Evolutionary conservation across 345 rosid species (phyloP).

Genomic region (Lepidium sativum): DNA sequence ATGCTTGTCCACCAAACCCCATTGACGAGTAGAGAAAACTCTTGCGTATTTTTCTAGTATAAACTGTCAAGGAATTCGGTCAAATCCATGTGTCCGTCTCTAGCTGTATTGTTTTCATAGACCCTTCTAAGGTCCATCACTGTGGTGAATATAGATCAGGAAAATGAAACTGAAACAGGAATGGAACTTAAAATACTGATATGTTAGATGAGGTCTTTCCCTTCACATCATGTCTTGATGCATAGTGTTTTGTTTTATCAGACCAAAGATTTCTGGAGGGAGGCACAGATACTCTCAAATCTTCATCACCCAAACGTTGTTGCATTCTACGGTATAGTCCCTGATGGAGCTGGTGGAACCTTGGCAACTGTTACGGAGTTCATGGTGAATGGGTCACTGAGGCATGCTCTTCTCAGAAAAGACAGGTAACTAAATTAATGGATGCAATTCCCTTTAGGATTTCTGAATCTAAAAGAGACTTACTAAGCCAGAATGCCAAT

Average conservation of each 20-base stretch:
- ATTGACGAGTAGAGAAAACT: not conserved
- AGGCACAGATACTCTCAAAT: conserved; percentile 67
- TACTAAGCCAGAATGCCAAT: not conserved
- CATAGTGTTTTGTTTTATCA: conserved; percentile 3
- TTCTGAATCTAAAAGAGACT: not conserved
- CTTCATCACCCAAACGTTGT: conserved; percentile 76
- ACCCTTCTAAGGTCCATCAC: not conserved
- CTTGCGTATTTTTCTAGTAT: not conserved
- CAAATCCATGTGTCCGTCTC: not conserved
- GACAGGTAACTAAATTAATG: conserved; percentile 34
- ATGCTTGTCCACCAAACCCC: not conserved
- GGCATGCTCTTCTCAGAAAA: conserved; percentile 52
- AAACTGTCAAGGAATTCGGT: not conserved
- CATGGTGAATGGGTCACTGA: conserved; percentile 75
- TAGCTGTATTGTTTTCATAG: not conserved
- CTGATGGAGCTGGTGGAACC: conserved; percentile 63
- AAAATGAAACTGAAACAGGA: not conserved
- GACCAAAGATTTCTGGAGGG: conserved; percentile 74
- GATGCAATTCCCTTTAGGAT: not conserved
- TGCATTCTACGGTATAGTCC: conserved; percentile 69
- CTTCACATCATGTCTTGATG: not conserved
- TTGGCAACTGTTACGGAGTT: conserved; percentile 66
- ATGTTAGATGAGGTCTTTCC: not conserved
- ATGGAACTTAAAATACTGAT: not conserved
- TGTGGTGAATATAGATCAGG: not conserved